A percentile compares a stretch with the other conserved stretches of the same genome.
These are phyloP conservation scores for Pseudonitzschia delicatissima DNA, from an alignment of 108 stramenopile species.

Conservation along the genomic window DNA sequence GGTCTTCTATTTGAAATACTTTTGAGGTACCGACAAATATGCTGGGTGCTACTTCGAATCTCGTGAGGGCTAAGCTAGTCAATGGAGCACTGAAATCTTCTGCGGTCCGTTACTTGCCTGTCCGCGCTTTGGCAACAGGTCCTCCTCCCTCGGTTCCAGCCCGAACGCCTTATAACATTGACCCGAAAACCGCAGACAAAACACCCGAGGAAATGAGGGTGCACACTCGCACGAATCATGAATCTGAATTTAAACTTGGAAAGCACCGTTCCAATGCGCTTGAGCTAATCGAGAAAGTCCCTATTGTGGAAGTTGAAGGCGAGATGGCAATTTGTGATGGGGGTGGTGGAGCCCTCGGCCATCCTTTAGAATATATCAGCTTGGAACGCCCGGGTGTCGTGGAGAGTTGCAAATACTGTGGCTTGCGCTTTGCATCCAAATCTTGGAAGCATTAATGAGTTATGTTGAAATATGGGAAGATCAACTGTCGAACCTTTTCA, in stretches of 20 bases:
- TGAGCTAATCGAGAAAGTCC: constrained; percentile 79
- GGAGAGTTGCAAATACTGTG: constrained; percentile 77
- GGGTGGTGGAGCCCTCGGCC: constrained; percentile 94
- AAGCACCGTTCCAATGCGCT: constrained; percentile 95
- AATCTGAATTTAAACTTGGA: constrained; percentile 66
- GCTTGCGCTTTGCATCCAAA: constrained; percentile 49
- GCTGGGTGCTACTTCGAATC: background rate
- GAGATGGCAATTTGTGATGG: constrained; percentile 93
- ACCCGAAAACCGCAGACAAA: constrained; percentile 29
- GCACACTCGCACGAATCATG: constrained; percentile 25
- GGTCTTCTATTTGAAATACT: no score
- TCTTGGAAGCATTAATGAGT: no score
- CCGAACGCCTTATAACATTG: constrained; percentile 34
- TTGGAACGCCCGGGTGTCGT: constrained; percentile 65
- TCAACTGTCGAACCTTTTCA: no score
- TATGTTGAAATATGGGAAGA: no score
- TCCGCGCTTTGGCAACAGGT: constrained; percentile 21
- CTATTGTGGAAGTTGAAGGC: constrained; percentile 88
- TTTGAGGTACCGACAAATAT: no score
- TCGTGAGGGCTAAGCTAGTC: background rate
- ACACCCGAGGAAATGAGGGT: constrained; percentile 36
- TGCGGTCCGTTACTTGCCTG: background rate
- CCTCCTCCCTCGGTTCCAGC: constrained; percentile 32
- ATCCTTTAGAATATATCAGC: constrained; percentile 93
- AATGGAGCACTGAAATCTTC: background rate